These are phyloP conservation scores for Metschnikowia chrysomelidarum DNA, from an alignment of 805 yeast genomes.

Conservation along the genomic window DNA sequence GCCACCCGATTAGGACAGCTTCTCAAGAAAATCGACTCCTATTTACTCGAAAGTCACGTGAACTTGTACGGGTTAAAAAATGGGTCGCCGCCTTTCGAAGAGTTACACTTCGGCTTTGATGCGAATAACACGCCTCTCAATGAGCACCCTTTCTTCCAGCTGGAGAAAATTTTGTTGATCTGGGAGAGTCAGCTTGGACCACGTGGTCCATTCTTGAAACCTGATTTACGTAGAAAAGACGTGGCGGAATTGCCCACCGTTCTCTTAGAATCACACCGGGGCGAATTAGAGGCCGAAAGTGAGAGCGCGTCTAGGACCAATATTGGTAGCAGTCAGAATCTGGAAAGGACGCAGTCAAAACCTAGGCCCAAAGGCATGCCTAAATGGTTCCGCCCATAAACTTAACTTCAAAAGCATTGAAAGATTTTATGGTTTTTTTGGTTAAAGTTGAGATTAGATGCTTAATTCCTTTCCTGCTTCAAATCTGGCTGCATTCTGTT, in stretches of 20 bases:
- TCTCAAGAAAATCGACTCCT: constrained; percentile 34
- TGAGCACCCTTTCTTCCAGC: constrained; percentile 30
- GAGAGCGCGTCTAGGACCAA: background rate
- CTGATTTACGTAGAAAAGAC: constrained; percentile 21
- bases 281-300: constrained; percentile 30
- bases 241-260: constrained; percentile 36
- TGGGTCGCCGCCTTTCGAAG: constrained; percentile 40
- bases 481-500: no score
- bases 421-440: no score
- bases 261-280: constrained; percentile 31
- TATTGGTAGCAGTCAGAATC: background rate
- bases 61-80: constrained; percentile 32
- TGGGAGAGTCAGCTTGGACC: constrained; percentile 28
- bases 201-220: constrained; percentile 29
- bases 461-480: no score
- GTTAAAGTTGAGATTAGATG: no score
- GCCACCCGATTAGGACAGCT: constrained; percentile 34
- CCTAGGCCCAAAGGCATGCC: constrained; percentile 14
- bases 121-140: constrained; percentile 26
- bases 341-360: background rate
- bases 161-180: constrained; percentile 32
- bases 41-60: constrained; percentile 26
- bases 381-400: constrained; percentile 18
- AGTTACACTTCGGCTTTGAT: constrained; percentile 26
- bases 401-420: no score